phyloP scores from a whole-genome alignment of 306 rosid species.

The Dryas octopetala region DNA sequence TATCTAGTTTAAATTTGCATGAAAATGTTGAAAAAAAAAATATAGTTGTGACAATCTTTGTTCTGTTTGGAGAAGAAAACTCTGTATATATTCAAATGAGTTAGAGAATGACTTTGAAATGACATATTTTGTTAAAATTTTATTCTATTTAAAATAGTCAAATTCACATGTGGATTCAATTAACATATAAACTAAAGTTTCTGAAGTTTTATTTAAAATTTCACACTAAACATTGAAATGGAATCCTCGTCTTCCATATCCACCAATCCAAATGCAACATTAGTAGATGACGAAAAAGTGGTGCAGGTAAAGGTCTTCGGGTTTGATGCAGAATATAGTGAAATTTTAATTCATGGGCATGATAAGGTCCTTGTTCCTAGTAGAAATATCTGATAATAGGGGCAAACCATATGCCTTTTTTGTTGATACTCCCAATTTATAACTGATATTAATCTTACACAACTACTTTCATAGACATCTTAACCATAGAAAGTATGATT shows the following conservation, averaged over 20 bases:
- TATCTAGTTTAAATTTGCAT: neutral
- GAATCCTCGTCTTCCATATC: neutral
- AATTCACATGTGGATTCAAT: neutral
- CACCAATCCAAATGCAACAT: neutral
- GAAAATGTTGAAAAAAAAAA: neutral
- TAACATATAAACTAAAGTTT: neutral
- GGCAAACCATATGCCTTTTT: neutral
- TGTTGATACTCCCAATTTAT: neutral
- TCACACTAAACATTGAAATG: neutral
- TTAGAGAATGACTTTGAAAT: neutral
- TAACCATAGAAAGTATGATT: neutral
- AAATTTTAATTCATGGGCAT: neutral
- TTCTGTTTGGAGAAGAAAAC: neutral
- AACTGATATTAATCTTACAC: neutral
- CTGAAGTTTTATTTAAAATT: neutral
- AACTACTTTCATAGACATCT: neutral
- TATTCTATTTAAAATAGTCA: neutral
- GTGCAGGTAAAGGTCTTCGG: neutral
- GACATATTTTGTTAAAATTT: neutral
- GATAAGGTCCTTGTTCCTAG: neutral
- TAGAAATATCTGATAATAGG: neutral
- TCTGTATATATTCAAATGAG: neutral
- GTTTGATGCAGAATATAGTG: neutral
- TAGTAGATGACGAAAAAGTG: neutral
- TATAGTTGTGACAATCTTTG: neutral